Evolutionary conservation across 305 asterid genomes (phyloP), one percentile per base, ranked within the genome.

Genomic region (Salvia sclarea): DNA sequence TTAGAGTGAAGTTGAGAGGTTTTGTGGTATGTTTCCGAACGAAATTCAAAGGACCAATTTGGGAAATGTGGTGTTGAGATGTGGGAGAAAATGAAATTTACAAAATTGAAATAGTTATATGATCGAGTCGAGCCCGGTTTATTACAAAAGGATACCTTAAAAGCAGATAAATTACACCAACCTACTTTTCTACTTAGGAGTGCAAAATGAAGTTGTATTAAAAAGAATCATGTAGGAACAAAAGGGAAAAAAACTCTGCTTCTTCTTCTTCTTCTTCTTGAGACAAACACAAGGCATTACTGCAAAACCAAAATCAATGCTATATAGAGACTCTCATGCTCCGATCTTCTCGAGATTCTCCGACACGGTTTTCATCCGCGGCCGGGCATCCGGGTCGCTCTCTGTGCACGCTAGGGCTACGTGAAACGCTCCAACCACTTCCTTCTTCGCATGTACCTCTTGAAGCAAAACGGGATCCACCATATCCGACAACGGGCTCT

Each of bases 321-420:
- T 47, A 25, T 25, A 25, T 25, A 25, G 2, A 47, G 13, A 3
- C 41, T 16, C 64, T 82, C 76, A 88, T n/a, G 70, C 45, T 69
- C 98, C 86, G 37, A 93, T 67, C 84, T 89, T 93, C 8, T 93
- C 97, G 6, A 93, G 92, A 76, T 83, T 91, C 63, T 94, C 96
- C 0, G 86, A 86, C 58, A 84, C 84, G 0, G 79, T 82, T 76
- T 91, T 94, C 98, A 94, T 94, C 81, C 96, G 77, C 2, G 96
- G 98, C 18, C 98, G 87, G 37, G 79, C 63, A 30, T 94, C 97
- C 0, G 97, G 96, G 69, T 94, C 98, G 3, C 71, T 83, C 74
- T 94, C 98, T 0, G 98, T 91, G 78, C 98, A 94, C 2, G 93
- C 82, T 30, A 91, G 86, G 1, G 96, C 97, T 0, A 89, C 43